A percentile compares a stretch with the other conserved stretches of the same genome.
Evolutionary conservation across 441 rosid genomes (phyloP).

Genomic region (Isatis lusitanica): DNA sequence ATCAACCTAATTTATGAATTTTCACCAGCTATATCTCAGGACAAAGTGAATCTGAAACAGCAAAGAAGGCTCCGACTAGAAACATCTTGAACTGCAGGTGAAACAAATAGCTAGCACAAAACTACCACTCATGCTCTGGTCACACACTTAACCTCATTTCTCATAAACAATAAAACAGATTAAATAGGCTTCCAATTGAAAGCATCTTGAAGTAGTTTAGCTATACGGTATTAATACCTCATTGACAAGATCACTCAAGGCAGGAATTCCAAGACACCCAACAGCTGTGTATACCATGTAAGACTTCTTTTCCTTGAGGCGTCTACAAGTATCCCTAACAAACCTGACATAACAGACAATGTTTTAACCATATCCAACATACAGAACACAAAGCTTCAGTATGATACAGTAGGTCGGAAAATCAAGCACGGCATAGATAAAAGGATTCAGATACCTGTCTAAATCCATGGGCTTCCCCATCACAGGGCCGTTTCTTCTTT

Average conservation of each 20-base stretch:
- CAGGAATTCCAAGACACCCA: conserved; percentile 75
- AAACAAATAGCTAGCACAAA: conserved; percentile 46
- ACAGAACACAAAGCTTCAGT: not conserved
- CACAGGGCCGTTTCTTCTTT: conserved; percentile 39
- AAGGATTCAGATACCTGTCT: conserved; percentile 48
- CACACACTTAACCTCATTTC: not conserved
- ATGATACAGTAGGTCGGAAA: not conserved
- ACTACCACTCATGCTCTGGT: conserved; percentile 12
- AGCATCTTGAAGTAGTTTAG: not conserved
- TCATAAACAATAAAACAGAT: not conserved
- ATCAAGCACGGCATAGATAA: not conserved
- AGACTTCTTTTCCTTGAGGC: conserved; percentile 83
- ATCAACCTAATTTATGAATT: conserved; percentile 50
- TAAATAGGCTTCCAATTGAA: not conserved
- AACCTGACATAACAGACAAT: conserved; percentile 53
- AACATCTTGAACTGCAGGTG: conserved; percentile 53
- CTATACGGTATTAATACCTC: conserved; percentile 50
- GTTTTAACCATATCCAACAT: not conserved
- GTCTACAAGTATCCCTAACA: conserved; percentile 73
- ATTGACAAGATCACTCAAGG: conserved; percentile 61
- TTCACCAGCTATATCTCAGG: conserved; percentile 50
- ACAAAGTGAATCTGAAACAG: conserved; percentile 49
- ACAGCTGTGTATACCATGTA: conserved; percentile 89
- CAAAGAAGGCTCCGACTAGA: conserved; percentile 45
- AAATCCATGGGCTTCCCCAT: conserved; percentile 50